Evolutionary conservation across 129 eudicot species (phyloP).

Genomic region (Dittrichia graveolens): DNA sequence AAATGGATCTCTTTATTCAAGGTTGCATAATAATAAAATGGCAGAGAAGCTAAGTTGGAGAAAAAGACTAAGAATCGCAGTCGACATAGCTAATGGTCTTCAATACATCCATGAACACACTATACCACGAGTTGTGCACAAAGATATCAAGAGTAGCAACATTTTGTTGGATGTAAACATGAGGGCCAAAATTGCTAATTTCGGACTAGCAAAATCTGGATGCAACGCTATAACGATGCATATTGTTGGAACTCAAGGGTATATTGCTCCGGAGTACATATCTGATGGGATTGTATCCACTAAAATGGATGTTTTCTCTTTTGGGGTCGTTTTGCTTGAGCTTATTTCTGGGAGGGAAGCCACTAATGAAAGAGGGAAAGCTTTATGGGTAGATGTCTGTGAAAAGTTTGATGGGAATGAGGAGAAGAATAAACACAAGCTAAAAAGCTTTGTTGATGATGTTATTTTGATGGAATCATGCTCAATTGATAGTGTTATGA

Average conservation of each 20-base stretch:
- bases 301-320: slow-evolving; percentile 83
- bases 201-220: slow-evolving; percentile 92
- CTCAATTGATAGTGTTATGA: slow-evolving; percentile 55
- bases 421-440: slow-evolving; percentile 34
- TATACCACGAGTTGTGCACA: slow-evolving; percentile 86
- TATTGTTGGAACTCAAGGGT: slow-evolving; percentile 93
- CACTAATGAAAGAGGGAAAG: slow-evolving; percentile 58
- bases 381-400: slow-evolving; percentile 55
- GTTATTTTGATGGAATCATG: slow-evolving; percentile 42
- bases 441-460: slow-evolving; percentile 64
- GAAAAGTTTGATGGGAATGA: slow-evolving; percentile 51
- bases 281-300: slow-evolving; percentile 79
- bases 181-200: slow-evolving; percentile 95
- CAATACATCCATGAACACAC: slow-evolving; percentile 96
- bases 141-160: slow-evolving; percentile 85
- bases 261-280: slow-evolving; percentile 84
- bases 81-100: slow-evolving; percentile 89
- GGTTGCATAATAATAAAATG: slow-evolving; percentile 50
- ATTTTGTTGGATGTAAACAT: slow-evolving; percentile 78
- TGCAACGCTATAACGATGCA: slow-evolving; percentile 96
- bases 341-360: slow-evolving; percentile 73
- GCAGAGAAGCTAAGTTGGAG: slow-evolving; percentile 61
- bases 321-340: slow-evolving; percentile 89
- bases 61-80: slow-evolving; percentile 64
- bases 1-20: slow-evolving; percentile 78